Evolutionary conservation across 768 basidiomycete genomes (phyloP).

Genomic region (Trametes meyenii): DNA sequence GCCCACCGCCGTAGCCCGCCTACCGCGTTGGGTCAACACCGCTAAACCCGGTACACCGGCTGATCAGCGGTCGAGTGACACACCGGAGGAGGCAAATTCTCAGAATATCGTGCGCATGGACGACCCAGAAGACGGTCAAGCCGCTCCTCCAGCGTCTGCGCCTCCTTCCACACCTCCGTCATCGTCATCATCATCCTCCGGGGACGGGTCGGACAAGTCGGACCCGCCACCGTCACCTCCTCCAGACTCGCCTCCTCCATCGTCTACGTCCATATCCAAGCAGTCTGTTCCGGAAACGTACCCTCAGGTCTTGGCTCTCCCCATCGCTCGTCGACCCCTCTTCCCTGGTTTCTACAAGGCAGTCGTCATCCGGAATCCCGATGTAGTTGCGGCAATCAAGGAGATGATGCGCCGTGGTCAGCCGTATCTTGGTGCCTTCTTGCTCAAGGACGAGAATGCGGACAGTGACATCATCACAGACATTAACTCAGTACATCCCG

Average conservation of each 20-base stretch:
- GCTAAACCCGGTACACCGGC: constrained; percentile 19
- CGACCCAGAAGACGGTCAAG: constrained; percentile 29
- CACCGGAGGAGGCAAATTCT: constrained; percentile 11
- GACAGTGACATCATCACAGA: constrained; percentile 94
- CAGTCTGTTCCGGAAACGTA: constrained; percentile 89
- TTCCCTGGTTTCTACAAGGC: constrained; percentile 99
- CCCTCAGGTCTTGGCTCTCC: constrained; percentile 92
- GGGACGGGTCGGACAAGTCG: constrained; percentile 40
- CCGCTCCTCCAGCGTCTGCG: constrained; percentile 34
- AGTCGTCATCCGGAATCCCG: constrained; percentile 88
- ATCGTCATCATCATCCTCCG: constrained; percentile 47
- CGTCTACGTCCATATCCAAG: constrained; percentile 69
- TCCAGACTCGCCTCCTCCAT: constrained; percentile 39
- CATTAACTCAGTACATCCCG: constrained; percentile 83
- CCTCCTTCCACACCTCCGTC: constrained; percentile 39
- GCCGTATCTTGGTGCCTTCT: constrained; percentile 95
- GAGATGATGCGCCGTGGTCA: constrained; percentile 97
- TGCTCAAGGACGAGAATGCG: constrained; percentile 90
- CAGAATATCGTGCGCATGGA: constrained; percentile 26
- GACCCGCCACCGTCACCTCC: constrained; percentile 46
- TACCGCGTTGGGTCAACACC: constrained; percentile 40
- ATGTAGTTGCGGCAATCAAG: constrained; percentile 91
- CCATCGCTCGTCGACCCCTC: constrained; percentile 91
- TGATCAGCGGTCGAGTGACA: constrained; percentile 18
- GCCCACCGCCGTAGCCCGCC: constrained; percentile 26